Percentiles rank a stretch among this genome's conserved stretches.
phyloP scores from a whole-genome alignment of 163 green algal genomes.

The Scenedesmus sp. region DNA sequence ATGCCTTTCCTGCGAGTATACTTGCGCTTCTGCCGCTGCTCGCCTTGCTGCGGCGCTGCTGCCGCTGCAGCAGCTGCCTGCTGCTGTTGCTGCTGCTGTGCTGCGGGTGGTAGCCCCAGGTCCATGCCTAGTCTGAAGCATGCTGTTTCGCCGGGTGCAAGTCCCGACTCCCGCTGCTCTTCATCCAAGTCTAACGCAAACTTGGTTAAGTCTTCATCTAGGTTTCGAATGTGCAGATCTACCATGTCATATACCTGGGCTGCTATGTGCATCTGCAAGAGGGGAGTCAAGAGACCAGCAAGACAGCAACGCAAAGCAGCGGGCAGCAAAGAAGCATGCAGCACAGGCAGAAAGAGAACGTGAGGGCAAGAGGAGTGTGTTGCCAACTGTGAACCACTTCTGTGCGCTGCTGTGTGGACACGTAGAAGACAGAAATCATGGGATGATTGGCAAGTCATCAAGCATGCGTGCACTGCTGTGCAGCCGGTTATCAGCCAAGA shows the following conservation, averaged over 20 bases:
- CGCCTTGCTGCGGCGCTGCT: neutral
- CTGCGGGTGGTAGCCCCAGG: neutral
- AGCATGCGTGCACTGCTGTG: neutral
- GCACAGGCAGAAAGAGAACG: neutral
- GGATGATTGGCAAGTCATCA: neutral
- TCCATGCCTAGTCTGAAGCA: constrained; percentile 41
- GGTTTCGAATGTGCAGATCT: constrained; percentile 70
- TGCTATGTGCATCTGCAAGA: constrained; percentile 67
- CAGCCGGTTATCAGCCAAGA: neutral
- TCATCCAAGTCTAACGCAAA: constrained; percentile 31
- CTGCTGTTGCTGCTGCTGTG: neutral
- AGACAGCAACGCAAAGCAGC: neutral
- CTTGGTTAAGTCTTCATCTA: constrained; percentile 56
- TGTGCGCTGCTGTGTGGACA: neutral
- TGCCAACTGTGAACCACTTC: neutral
- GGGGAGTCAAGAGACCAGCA: too few relatives aligned
- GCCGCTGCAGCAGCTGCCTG: constrained; percentile 21
- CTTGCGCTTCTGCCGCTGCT: constrained; percentile 54
- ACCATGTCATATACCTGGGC: constrained; percentile 74
- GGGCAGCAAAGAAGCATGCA: neutral
- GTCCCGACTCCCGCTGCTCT: constrained; percentile 26
- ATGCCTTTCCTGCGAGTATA: constrained; percentile 38
- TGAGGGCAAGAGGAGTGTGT: neutral
- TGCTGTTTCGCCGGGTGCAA: constrained; percentile 32
- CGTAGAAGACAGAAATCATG: neutral